Conservation (phyloP, 176 grass and related monocot species). For the Tillandsia fasciculata region DNA sequence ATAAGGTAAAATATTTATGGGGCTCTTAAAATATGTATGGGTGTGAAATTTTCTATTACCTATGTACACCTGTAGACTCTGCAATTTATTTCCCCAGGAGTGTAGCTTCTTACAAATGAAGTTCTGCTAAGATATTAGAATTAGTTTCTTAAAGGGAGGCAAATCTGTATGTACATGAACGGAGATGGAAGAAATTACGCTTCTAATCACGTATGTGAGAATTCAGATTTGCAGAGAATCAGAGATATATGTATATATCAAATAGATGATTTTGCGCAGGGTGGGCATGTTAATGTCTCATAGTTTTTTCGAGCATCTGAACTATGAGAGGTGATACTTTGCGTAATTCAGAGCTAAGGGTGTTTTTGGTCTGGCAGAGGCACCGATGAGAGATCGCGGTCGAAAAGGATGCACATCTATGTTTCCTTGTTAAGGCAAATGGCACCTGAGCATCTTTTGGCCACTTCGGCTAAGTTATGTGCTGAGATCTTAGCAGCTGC, state of each 20-base stretch:
- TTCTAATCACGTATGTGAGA: too few species aligned
- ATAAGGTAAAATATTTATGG: slow-evolving; percentile 38
- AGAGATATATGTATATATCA: too few species aligned
- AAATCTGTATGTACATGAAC: too few species aligned
- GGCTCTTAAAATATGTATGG: not conserved
- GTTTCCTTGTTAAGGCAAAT: slow-evolving; percentile 93
- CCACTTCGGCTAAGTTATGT: slow-evolving; percentile 90
- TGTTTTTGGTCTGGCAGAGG: slow-evolving; percentile 41
- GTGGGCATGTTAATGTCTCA: too few species aligned
- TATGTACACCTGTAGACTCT: not conserved
- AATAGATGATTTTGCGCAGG: too few species aligned
- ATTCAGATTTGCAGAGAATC: too few species aligned
- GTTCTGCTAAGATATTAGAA: too few species aligned
- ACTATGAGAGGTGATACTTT: too few species aligned
- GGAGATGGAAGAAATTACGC: too few species aligned
- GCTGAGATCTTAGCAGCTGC: slow-evolving; percentile 89
- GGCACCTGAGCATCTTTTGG: slow-evolving; percentile 96
- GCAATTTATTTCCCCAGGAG: not conserved
- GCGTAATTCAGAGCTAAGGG: not conserved
- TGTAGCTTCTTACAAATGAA: too few species aligned
- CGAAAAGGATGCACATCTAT: slow-evolving; percentile 87
- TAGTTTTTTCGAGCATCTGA: too few species aligned
- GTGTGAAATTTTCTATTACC: not conserved
- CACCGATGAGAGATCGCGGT: slow-evolving; percentile 59
- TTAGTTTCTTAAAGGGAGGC: too few species aligned